Conservation (phyloP, 169 alveolate genomes). For the Cryptosporidium tyzzeri region DNA sequence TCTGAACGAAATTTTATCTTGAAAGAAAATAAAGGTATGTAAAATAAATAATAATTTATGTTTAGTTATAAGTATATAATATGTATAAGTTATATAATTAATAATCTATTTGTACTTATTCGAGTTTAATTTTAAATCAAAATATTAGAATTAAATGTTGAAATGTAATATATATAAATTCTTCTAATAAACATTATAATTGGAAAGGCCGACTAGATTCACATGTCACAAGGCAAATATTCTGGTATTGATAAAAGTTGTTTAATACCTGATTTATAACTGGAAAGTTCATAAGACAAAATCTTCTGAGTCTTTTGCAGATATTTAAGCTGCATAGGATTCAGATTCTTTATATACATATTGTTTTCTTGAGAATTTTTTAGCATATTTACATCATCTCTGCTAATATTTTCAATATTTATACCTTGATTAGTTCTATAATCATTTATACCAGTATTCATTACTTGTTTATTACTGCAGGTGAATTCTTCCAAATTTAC, state of each 20-base stretch:
- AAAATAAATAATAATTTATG: no score
- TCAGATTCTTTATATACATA: slow-evolving; percentile 25
- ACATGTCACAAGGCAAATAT: slow-evolving; percentile 69
- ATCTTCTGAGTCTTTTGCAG: slow-evolving; percentile 61
- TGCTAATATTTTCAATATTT: slow-evolving; percentile 7
- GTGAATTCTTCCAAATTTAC: neutral
- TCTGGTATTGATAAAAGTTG: slow-evolving; percentile 68
- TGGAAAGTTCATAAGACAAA: slow-evolving; percentile 48
- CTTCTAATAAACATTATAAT: neutral
- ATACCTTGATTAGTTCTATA: slow-evolving; percentile 21
- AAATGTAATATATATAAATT: neutral
- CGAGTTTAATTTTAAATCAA: neutral
- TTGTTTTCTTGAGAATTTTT: slow-evolving; percentile 18
- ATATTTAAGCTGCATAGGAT: slow-evolving; percentile 60
- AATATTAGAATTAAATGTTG: neutral
- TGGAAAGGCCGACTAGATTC: neutral
- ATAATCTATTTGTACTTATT: no score
- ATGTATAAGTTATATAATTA: neutral
- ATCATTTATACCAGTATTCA: neutral
- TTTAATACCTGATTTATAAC: slow-evolving; percentile 63
- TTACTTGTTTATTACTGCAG: neutral
- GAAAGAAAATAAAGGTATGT: no score
- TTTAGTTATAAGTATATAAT: no score
- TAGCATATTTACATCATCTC: neutral
- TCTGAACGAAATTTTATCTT: neutral